Base-by-base conservation (phyloP, 768 basidiomycete genomes). In the Phylloporus sp. region DNA sequence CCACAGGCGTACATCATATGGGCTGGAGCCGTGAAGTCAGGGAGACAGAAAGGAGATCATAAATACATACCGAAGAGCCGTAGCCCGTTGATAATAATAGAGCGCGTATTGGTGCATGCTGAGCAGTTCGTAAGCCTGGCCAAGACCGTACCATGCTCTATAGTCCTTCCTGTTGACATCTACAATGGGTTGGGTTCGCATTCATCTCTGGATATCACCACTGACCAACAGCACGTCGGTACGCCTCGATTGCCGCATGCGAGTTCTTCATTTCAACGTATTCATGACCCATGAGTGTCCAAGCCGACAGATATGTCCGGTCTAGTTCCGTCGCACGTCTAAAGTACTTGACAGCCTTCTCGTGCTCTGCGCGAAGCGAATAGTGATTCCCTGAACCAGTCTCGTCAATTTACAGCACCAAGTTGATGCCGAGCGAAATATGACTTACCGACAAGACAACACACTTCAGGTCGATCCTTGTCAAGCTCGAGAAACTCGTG, bases 241-340 rank as follows among this genome's bases (percentile, higher is more conserved):
- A 99, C 10, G 94, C 91, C 71, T 98, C 97, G 49, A 98, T 97
- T 15, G 97, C 95, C 2, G 97, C 97, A 75, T 98, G 95, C 5
- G 93, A 93, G 69, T 99, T 98, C 73, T 98, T 98, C 86, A 97
- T 86, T 72, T 99, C 97, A 39, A 99, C 89, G 61, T 90, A 97
- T 70, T 98, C 97, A 63, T 99, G 97, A 1, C 97, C 97, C 92
- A 99, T 94, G 56, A 99, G 73, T 5, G 95, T 98, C 97, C 97
- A 99, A 6, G 97, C 97, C 7, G 94, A 90, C 40, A 98, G 78
- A 70, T 94, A 98, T 2, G 89, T 94, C 49, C 90, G 81, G 68
- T 99, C 95, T 42, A 99, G 81, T 63, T 95, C 87, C n/a, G 94
- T 89, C 8, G 95, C 93, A 53, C 95, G 81, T 56, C 87, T 80